Base-by-base conservation (phyloP, 2,329 filamentous ascomycete species). In the Grosmannia clavigera region DNA sequence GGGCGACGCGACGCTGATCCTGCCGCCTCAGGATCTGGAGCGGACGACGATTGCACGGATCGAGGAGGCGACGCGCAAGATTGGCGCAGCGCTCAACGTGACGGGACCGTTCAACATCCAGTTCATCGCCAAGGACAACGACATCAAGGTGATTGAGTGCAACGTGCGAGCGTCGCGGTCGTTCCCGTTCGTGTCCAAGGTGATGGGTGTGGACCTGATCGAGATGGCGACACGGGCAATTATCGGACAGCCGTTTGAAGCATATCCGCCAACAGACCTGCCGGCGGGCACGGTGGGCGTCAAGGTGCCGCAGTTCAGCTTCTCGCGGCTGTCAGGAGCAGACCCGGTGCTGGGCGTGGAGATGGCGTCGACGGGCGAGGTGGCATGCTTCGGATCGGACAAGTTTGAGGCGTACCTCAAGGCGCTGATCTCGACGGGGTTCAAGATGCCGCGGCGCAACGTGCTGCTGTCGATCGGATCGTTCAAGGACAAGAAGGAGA, bases 81-180 rank as follows among this genome's bases (percentile, higher is more conserved):
- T 99, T 67, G 94, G 88, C 66, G 86, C 88, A 64, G 92, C 94
- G 19, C 81, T 97, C 61, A 96, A 97, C 71, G 87, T 99, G 60
- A 97, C 94, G 50, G 94, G 94, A 57, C 94, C 94, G 27, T 96
- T 88, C 82, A 99, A 99, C 76, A 99, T 99, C 64, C 94, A 99
- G 72, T 97, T 99, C 77, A 99, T 99, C 68, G 94, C 94, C 68
- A 97, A 97, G 78, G 92, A 97, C 73, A 97, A 97, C 72, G 92
- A 97, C 66, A 97, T 99, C 79, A 97, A 97, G 80, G 94, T 99
- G 66, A 99, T 99, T 65, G 94, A 99, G 76, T 97, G 94, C 76
- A 99, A 99, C 69, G 94, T 97, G 62, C 87, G 94, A 64, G 94
- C 94, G 19, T 96, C 94, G 54, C 84, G 94, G 65, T 97, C 92